These are phyloP conservation scores for Cladosporium cucumerinum DNA, from an alignment of 2,329 filamentous ascomycete genomes.

Conservation along the genomic window DNA sequence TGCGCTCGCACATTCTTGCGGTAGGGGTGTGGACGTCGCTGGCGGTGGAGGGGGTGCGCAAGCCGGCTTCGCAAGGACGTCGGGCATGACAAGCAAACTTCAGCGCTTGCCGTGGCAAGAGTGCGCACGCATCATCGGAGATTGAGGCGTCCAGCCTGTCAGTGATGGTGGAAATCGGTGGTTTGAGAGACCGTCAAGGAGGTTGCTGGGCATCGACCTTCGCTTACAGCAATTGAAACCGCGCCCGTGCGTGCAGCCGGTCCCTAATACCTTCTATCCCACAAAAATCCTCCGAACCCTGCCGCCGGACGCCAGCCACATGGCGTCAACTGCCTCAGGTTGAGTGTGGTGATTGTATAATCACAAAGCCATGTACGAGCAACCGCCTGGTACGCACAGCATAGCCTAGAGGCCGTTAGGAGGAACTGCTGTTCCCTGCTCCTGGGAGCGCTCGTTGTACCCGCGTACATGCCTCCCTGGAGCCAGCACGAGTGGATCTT, in stretches of 20 bases:
- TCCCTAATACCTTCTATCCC: constrained; percentile 8
- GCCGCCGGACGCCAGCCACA: not conserved
- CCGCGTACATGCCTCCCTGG: not conserved
- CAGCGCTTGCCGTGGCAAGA: not conserved
- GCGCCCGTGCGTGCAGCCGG: constrained; percentile 4
- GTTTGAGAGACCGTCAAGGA: constrained; percentile 1
- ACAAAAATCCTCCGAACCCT: constrained; percentile 11
- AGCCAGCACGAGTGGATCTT: not conserved
- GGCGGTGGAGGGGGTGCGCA: not conserved
- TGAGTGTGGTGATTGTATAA: constrained; percentile 1
- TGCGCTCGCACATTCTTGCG: constrained; percentile 3
- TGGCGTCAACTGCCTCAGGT: constrained; percentile 13
- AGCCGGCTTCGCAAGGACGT: not conserved
- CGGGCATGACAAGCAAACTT: not conserved
- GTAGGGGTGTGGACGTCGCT: constrained; percentile 11
- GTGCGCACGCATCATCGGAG: constrained; percentile 6
- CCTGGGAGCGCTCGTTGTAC: not conserved
- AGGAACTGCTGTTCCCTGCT: not conserved
- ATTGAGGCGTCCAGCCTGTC: constrained; percentile 1
- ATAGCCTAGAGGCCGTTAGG: not conserved
- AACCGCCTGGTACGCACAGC: not conserved
- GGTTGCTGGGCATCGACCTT: constrained; percentile 12
- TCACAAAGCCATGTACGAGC: not conserved
- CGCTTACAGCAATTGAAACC: constrained; percentile 14
- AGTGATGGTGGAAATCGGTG: constrained; percentile 11